These are phyloP conservation scores for Xanthoconium purpureum DNA, from an alignment of 768 basidiomycete species.

Conservation along the genomic window DNA sequence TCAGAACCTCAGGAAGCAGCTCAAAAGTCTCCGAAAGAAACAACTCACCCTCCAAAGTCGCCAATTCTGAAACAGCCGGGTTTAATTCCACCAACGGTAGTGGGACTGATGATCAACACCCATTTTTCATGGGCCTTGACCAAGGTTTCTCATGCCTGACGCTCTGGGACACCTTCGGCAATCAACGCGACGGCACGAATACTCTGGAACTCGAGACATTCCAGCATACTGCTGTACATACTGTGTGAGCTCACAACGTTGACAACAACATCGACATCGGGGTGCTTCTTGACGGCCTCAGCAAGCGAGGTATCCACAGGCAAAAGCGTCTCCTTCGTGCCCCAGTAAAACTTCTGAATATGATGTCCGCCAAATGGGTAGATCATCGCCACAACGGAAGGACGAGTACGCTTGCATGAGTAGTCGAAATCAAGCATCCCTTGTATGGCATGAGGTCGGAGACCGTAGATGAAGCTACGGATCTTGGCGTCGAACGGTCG, in stretches of 20 bases:
- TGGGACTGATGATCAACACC: conserved; percentile 93
- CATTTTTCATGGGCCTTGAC: conserved; percentile 81
- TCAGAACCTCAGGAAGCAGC: conserved; percentile 83
- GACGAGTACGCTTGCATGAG: conserved; percentile 88
- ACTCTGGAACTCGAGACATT: conserved; percentile 62
- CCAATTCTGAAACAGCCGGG: conserved; percentile 99
- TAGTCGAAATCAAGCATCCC: conserved; percentile 99
- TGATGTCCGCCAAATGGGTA: conserved; percentile 99
- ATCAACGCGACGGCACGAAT: conserved; percentile 77
- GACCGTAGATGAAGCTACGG: conserved; percentile 97
- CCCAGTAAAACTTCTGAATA: conserved; percentile 99
- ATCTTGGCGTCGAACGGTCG: conserved; percentile 91
- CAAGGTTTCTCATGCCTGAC: conserved; percentile 94
- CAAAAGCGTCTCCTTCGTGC: conserved; percentile 96
- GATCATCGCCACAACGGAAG: conserved; percentile 98
- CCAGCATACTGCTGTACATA: conserved; percentile 92
- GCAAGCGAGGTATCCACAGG: conserved; percentile 93
- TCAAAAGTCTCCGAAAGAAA: conserved; percentile 68
- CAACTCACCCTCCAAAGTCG: conserved; percentile 88
- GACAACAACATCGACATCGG: conserved; percentile 95
- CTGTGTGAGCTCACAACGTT: conserved; percentile 96
- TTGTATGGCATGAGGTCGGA: conserved; percentile 98
- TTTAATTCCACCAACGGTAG: conserved; percentile 99
- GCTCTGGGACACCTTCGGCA: conserved; percentile 98
- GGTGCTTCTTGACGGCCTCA: conserved; percentile 92